These are phyloP conservation scores for Hypocrella siamensis DNA, from an alignment of 2,329 filamentous ascomycete species.

Conservation along the genomic window DNA sequence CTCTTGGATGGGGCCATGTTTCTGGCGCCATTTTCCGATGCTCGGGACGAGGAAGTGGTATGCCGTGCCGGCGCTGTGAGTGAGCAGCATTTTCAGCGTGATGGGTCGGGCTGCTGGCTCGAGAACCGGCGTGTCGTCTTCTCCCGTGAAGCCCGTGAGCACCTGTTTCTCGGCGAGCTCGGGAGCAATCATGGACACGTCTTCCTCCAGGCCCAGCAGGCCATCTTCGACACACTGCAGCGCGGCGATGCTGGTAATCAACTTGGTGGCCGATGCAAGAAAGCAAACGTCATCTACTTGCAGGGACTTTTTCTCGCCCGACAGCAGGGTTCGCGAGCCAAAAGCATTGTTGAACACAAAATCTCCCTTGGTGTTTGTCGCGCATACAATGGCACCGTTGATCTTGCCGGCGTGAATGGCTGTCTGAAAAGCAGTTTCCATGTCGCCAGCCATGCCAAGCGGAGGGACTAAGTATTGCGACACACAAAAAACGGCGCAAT, in stretches of 20 bases:
- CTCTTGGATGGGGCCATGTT: constrained; percentile 9
- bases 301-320: constrained; percentile 19
- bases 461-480: too few species aligned
- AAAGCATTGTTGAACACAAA: constrained; percentile 24
- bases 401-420: constrained; percentile 27
- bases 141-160: constrained; percentile 27
- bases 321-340: constrained; percentile 23
- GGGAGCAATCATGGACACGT: constrained; percentile 27
- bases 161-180: constrained; percentile 31
- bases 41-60: constrained; percentile 26
- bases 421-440: constrained; percentile 21
- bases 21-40: constrained; percentile 18
- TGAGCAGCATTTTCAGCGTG: constrained; percentile 33
- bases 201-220: constrained; percentile 26
- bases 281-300: constrained; percentile 18
- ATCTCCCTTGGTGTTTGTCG: constrained; percentile 9
- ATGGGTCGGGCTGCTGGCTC: constrained; percentile 19
- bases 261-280: constrained; percentile 23
- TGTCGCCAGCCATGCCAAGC: constrained; percentile 11
- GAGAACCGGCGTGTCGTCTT: constrained; percentile 20
- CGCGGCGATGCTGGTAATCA: constrained; percentile 34
- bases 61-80: constrained; percentile 30
- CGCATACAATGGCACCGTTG: constrained; percentile 24
- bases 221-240: constrained; percentile 40
- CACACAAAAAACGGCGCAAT: too few species aligned